Conservation (phyloP, 2,329 filamentous ascomycete species). For the Pseudogymnoascus sp. region DNA sequence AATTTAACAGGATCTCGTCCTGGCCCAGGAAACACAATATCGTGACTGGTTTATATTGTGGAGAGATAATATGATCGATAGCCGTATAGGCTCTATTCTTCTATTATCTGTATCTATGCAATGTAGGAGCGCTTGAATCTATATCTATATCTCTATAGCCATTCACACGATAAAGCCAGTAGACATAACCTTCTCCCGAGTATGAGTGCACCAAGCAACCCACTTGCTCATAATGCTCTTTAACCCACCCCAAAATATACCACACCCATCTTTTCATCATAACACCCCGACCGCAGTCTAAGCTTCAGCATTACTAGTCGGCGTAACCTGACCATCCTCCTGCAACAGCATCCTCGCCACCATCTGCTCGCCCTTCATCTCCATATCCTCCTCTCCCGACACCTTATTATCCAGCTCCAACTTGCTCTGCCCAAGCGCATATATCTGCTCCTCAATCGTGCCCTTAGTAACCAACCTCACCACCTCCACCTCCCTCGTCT, state of each 20-base stretch:
- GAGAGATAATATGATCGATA: not conserved
- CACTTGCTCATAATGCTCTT: not conserved
- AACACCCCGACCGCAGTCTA: not conserved
- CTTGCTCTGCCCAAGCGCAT: slow-evolving; percentile 85
- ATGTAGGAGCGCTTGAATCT: not conserved
- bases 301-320: not conserved
- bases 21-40: not conserved
- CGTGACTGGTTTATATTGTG: not conserved
- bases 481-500: slow-evolving; percentile 84
- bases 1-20: not conserved
- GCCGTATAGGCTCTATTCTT: not conserved
- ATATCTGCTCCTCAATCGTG: slow-evolving; percentile 90
- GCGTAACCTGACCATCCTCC: not conserved
- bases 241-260: not conserved
- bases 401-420: slow-evolving; percentile 75
- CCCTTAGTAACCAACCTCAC: slow-evolving; percentile 70
- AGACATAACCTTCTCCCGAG: not conserved
- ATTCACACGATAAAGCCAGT: not conserved
- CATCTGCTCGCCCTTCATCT: slow-evolving; percentile 39
- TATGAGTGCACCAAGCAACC: not conserved
- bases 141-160: slow-evolving; percentile 5
- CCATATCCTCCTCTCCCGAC: slow-evolving; percentile 43
- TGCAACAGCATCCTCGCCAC: slow-evolving; percentile 38
- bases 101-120: slow-evolving; percentile 3
- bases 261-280: not conserved